Conservation (phyloP, 768 basidiomycete species). For the Kwoniella sp. region DNA sequence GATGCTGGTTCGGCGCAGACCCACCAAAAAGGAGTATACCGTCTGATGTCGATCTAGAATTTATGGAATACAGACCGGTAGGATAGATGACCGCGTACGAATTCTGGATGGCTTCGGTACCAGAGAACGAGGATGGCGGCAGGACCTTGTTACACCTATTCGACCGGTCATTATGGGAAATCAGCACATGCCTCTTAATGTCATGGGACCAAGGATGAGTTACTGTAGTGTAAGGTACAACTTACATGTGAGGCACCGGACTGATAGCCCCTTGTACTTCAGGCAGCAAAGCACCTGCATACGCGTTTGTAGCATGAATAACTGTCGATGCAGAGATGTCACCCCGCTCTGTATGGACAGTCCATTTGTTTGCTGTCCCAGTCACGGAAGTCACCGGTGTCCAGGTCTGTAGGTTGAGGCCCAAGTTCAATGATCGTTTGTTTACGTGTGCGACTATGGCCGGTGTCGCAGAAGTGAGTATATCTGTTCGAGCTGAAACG, state of each 20-base stretch:
- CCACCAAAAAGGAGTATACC: conserved; percentile 36
- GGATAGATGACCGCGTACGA: conserved; percentile 30
- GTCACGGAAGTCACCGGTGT: conserved; percentile 51
- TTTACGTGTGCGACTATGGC: conserved; percentile 28
- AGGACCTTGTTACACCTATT: conserved; percentile 60
- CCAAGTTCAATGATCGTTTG: conserved; percentile 29
- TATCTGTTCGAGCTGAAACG: no score
- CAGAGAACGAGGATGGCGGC: conserved; percentile 45
- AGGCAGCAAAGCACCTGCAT: conserved; percentile 75
- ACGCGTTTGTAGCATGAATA: conserved; percentile 85
- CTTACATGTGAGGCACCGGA: conserved; percentile 37
- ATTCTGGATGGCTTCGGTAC: conserved; percentile 27
- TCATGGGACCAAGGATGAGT: no score
- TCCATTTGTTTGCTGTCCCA: conserved; percentile 57
- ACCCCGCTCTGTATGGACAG: conserved; percentile 68
- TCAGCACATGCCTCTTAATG: no score
- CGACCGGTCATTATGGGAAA: no score
- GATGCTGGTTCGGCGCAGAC: conserved; percentile 22
- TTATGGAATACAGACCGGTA: conserved; percentile 28
- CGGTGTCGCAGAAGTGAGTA: no score
- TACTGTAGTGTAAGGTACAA: conserved; percentile 60
- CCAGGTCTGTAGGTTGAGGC: conserved; percentile 37
- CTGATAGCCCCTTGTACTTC: conserved; percentile 57
- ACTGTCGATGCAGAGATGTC: conserved; percentile 64
- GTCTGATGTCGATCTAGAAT: conserved; percentile 24